phyloP scores from a whole-genome alignment of 805 yeast species.

The Saccharomycopsis vini region DNA sequence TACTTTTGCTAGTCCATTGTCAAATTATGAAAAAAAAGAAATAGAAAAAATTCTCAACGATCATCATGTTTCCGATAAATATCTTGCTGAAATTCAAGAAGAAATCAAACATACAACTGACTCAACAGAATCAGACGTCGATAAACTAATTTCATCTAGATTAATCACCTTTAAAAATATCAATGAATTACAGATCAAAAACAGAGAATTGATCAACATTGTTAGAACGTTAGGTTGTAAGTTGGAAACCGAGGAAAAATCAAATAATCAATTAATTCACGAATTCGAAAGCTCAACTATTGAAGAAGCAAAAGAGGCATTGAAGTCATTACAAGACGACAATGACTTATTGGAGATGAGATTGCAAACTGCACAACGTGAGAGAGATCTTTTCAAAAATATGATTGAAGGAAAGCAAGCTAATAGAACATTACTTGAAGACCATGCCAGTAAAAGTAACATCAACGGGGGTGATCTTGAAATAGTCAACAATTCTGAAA shows the following conservation, averaged over 20 bases:
- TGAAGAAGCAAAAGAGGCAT: conserved; percentile 62
- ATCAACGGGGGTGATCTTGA: background rate
- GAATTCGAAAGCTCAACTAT: conserved; percentile 40
- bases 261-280: conserved; percentile 27
- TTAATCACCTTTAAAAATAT: conserved; percentile 62
- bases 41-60: conserved; percentile 44
- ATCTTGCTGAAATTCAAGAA: conserved; percentile 18
- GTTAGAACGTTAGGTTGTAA: conserved; percentile 65
- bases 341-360: conserved; percentile 42
- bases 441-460: too few relatives aligned
- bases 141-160: conserved; percentile 59
- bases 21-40: conserved; percentile 54
- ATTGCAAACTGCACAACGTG: conserved; percentile 47
- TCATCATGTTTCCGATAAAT: conserved; percentile 26
- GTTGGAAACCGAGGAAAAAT: conserved; percentile 53
- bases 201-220: conserved; percentile 59
- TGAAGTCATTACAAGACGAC: conserved; percentile 51
- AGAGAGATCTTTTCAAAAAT: conserved; percentile 53
- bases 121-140: conserved; percentile 54
- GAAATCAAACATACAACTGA: conserved; percentile 21
- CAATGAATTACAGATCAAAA: conserved; percentile 62
- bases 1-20: conserved; percentile 37
- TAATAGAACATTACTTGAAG: background rate
- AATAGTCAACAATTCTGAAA: background rate
- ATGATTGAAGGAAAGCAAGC: background rate